A percentile compares a stretch with the other conserved stretches of the same genome.
These are phyloP conservation scores for Rhynchospora pubera DNA, from an alignment of 176 grass and related monocot genomes.

Conservation along the genomic window DNA sequence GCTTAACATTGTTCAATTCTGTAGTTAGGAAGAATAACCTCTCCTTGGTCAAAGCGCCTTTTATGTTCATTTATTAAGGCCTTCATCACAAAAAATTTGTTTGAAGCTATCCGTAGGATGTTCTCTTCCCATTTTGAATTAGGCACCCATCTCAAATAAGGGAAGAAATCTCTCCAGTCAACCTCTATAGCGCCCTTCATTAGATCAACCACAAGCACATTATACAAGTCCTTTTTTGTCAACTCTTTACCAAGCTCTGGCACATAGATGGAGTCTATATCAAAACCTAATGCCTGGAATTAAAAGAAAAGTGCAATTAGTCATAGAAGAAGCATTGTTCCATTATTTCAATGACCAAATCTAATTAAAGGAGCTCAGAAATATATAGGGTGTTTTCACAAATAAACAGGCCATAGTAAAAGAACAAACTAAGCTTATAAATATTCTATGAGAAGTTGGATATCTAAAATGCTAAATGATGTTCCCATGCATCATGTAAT, in stretches of 20 bases:
- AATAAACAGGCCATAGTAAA: background rate
- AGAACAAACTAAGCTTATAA: background rate
- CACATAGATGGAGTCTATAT: constrained; percentile 53
- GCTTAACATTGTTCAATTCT: background rate
- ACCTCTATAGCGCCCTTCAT: constrained; percentile 83
- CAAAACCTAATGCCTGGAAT: constrained; percentile 54
- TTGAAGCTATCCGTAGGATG: constrained; percentile 31
- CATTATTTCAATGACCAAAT: background rate
- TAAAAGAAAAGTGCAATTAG: background rate
- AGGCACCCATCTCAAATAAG: constrained; percentile 79
- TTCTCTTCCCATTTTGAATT: constrained; percentile 61
- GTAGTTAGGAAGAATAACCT: constrained; percentile 33
- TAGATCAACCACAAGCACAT: constrained; percentile 48
- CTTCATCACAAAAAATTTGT: constrained; percentile 37
- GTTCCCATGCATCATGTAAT: background rate
- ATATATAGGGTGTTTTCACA: background rate
- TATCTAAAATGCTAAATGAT: background rate
- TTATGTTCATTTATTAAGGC: constrained; percentile 60
- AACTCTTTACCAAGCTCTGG: constrained; percentile 59
- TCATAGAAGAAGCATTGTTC: background rate
- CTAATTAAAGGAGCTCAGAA: background rate
- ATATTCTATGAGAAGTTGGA: background rate
- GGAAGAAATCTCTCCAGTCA: constrained; percentile 97
- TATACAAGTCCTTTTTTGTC: constrained; percentile 48
- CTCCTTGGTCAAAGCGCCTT: constrained; percentile 40